These are phyloP conservation scores for Capsella rubella DNA, from an alignment of 441 rosid species.

Conservation along the genomic window DNA sequence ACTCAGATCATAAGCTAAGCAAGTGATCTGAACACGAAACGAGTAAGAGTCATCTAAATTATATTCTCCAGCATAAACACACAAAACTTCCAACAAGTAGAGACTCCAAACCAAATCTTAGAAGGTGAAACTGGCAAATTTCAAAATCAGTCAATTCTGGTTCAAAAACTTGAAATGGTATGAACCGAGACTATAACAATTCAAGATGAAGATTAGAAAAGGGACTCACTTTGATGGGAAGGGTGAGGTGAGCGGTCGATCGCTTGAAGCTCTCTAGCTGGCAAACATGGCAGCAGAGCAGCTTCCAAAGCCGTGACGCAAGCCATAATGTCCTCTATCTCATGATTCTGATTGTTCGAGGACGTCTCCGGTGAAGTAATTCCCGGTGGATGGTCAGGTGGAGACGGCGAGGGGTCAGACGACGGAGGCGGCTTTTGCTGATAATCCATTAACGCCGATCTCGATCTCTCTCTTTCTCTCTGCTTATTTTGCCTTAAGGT, in stretches of 20 bases:
- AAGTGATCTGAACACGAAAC: neutral
- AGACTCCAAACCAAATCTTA: slow-evolving; percentile 8
- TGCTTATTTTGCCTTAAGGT: neutral
- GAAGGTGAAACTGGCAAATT: neutral
- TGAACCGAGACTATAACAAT: neutral
- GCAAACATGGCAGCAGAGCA: slow-evolving; percentile 90
- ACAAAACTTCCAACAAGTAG: neutral
- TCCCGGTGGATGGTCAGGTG: slow-evolving; percentile 30
- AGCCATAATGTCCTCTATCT: slow-evolving; percentile 66
- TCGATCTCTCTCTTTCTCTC: slow-evolving; percentile 17
- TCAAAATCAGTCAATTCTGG: neutral
- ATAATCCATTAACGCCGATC: slow-evolving; percentile 32
- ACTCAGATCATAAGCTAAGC: slow-evolving; percentile 2
- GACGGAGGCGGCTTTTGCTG: slow-evolving; percentile 36
- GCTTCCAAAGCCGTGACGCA: slow-evolving; percentile 83
- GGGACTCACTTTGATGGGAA: slow-evolving; percentile 87
- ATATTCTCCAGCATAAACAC: slow-evolving; percentile 3
- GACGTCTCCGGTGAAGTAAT: slow-evolving; percentile 48
- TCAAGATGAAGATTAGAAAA: neutral
- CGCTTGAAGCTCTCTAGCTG: slow-evolving; percentile 95
- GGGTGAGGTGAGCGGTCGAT: slow-evolving; percentile 91
- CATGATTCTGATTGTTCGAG: slow-evolving; percentile 49
- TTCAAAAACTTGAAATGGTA: neutral
- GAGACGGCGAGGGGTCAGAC: slow-evolving; percentile 39
- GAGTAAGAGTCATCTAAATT: slow-evolving; percentile 6